phyloP scores from a whole-genome alignment of 331 rosid species.

The Saraca asoca region DNA sequence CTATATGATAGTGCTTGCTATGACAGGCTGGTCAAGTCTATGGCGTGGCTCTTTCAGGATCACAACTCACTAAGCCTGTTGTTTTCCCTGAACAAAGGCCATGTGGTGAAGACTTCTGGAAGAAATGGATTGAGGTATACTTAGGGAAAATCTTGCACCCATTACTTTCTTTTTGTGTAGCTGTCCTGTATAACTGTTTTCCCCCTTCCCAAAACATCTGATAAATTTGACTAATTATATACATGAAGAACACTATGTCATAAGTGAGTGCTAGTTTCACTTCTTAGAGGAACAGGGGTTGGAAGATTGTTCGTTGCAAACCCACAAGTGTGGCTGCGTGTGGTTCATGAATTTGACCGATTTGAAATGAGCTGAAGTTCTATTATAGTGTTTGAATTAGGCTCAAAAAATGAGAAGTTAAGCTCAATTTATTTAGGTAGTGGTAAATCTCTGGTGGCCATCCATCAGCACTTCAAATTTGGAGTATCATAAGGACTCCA shows the following conservation, averaged over 20 bases:
- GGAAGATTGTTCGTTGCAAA: too few relatives aligned
- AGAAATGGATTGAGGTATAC: slow-evolving; percentile 97
- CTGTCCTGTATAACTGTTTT: slow-evolving; percentile 9
- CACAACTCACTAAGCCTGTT: slow-evolving; percentile 77
- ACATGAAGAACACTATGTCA: too few relatives aligned
- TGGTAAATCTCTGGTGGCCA: background rate
- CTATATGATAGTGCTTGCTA: slow-evolving; percentile 31
- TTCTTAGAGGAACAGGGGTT: too few relatives aligned
- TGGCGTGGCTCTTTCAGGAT: slow-evolving; percentile 84
- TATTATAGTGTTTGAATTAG: too few relatives aligned
- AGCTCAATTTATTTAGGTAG: too few relatives aligned
- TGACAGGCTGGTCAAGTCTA: slow-evolving; percentile 98
- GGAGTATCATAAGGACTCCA: background rate
- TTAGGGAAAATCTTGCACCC: slow-evolving; percentile 4
- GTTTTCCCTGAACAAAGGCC: slow-evolving; percentile 77
- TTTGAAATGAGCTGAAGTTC: too few relatives aligned
- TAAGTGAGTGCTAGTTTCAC: too few relatives aligned
- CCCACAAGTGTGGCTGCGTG: too few relatives aligned
- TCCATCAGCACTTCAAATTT: background rate
- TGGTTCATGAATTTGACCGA: too few relatives aligned
- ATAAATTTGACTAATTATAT: too few relatives aligned
- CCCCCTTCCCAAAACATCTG: background rate
- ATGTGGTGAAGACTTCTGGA: slow-evolving; percentile 77
- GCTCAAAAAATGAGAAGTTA: too few relatives aligned
- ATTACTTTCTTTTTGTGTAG: slow-evolving; percentile 9